Percentiles rank a stretch among this genome's conserved stretches.
These are phyloP conservation scores for Syzygium malaccense DNA, from an alignment of 441 rosid species.

Conservation along the genomic window DNA sequence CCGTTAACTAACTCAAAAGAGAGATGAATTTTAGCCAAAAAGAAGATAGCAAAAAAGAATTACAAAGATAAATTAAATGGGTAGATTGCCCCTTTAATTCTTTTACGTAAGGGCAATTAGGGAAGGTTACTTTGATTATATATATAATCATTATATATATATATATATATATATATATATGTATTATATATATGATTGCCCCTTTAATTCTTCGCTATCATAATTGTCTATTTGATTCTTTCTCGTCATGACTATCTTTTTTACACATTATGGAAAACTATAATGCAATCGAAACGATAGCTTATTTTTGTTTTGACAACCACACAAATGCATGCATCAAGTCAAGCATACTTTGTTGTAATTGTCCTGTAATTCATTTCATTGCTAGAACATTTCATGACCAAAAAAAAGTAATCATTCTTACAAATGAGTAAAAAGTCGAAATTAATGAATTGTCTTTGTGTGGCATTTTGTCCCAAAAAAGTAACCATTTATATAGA, in stretches of 20 bases:
- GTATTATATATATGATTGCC: too few relatives aligned
- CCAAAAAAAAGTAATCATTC: neutral
- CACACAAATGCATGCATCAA: neutral
- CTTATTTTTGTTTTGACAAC: neutral
- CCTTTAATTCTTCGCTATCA: neutral
- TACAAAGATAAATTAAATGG: too few relatives aligned
- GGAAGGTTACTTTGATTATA: too few relatives aligned
- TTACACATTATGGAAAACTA: neutral
- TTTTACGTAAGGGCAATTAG: too few relatives aligned
- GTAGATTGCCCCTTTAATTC: too few relatives aligned
- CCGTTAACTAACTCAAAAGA: too few relatives aligned
- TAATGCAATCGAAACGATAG: neutral
- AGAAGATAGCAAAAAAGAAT: too few relatives aligned
- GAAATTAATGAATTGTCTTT: neutral
- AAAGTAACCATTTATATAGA: neutral
- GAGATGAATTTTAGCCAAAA: too few relatives aligned
- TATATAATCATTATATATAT: too few relatives aligned
- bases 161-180: too few relatives aligned
- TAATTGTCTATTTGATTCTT: neutral
- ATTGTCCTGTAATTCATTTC: neutral
- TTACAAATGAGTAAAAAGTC: neutral
- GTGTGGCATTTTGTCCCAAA: neutral
- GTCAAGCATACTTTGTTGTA: neutral
- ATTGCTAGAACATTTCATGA: neutral
- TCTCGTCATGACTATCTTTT: neutral